Base-by-base conservation (phyloP, 768 basidiomycete species). In the Phaeotremella fagi region DNA sequence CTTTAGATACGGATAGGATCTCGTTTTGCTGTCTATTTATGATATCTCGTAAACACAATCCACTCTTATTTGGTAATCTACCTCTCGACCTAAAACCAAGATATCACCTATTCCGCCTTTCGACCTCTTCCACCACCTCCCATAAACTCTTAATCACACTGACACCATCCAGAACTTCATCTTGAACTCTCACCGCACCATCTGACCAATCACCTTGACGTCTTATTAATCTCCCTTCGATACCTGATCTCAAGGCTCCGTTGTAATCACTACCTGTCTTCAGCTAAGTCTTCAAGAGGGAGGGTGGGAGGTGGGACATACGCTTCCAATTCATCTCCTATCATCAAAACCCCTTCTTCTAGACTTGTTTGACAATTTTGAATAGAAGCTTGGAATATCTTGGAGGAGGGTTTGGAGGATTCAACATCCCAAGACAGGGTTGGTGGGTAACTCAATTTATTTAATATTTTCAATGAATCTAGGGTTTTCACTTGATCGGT, bases 321-420 rank as follows among this genome's bases (percentile, higher is more conserved):
- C 70, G 70, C 72, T 46, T 63, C 54, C 22, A 74, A 55, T 57
- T 74, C 72, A 45, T 74, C 72, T 6, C 72, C 72, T 2, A 74
- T 54, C 68, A 74, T 68, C 26, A 74, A 45, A 11, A 74, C 57
- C 2, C 70, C 72, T 27, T 61, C 45, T 0, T 55, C 58, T 0
- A 36, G 29, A 6, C 46, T 26, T 20, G 61, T 57, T 2, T 45
- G 56, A 38, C 66, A 68, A 5, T 25, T 16, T 16, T 46, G n/a
- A 46, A 64, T 64, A 15, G 72, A 70, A 11, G 41, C 28, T 11
- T 63, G 28, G 51, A 55, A 74, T 3, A 71, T 74, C 49, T 51
- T 20, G 1, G 27, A 3, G 23, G 62, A 55, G 1, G 72, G 72
- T 42, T 74, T 74, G 22, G 68, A 60, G 27, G 31, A 29, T 36